Evolutionary conservation across 2,329 filamentous ascomycete species (phyloP).

Genomic region (Talaromyces sp.): DNA sequence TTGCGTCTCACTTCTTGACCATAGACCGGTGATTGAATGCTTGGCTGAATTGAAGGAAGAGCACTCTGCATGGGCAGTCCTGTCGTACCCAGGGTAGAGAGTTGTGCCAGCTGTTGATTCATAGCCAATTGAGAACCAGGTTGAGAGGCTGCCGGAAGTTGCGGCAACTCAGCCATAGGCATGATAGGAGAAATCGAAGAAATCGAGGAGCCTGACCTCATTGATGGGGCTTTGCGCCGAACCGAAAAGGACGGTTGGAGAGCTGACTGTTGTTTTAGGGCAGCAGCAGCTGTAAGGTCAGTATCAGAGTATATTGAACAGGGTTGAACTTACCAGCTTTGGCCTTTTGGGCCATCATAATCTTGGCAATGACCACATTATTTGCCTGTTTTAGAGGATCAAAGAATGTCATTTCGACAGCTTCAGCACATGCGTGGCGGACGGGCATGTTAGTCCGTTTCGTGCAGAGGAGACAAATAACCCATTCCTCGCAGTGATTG

Average conservation of each 20-base stretch:
- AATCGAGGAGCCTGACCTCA: constrained; percentile 3
- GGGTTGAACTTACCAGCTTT: background rate
- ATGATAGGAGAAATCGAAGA: constrained; percentile 11
- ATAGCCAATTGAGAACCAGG: background rate
- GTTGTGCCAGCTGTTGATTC: background rate
- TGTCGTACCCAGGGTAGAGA: background rate
- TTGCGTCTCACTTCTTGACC: constrained; percentile 11
- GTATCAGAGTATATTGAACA: background rate
- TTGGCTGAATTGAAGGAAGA: constrained; percentile 9
- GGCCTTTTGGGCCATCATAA: constrained; percentile 13
- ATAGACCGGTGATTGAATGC: background rate
- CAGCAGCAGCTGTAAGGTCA: background rate
- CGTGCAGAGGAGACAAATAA: constrained; percentile 13
- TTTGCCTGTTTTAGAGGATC: constrained; percentile 13
- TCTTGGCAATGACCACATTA: background rate
- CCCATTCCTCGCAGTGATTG: constrained; percentile 10
- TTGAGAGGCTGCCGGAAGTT: background rate
- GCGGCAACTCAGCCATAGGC: background rate
- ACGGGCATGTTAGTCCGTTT: constrained; percentile 16
- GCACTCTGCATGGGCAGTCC: background rate
- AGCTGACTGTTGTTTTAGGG: background rate
- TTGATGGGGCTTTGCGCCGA: constrained; percentile 8
- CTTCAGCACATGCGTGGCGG: constrained; percentile 12
- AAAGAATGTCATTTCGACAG: constrained; percentile 15
- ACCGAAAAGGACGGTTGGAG: constrained; percentile 11